Percentiles rank a stretch among this genome's conserved stretches.
Conservation (phyloP, 2,329 filamentous ascomycete genomes). For the Biscogniauxia mediterranea region DNA sequence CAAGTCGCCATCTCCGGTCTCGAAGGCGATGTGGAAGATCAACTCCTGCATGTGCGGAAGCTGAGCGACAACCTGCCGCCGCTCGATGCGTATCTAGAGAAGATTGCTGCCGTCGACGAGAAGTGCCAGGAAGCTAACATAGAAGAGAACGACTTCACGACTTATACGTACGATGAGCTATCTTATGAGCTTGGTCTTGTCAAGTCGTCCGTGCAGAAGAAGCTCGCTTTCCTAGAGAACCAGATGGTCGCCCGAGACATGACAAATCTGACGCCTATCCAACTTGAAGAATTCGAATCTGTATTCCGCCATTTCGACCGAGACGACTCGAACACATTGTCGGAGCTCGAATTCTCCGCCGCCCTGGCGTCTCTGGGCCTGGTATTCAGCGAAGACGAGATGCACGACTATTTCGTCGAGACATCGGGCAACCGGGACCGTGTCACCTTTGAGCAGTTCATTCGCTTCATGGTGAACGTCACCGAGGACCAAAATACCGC, state of each 20-base stretch:
- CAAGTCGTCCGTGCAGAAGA: conserved; percentile 90
- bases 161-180: conserved; percentile 95
- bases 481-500: conserved; percentile 99
- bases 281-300: conserved; percentile 96
- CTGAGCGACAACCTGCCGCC: conserved; percentile 83
- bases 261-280: conserved; percentile 97
- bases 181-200: conserved; percentile 91
- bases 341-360: conserved; percentile 93
- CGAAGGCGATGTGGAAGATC: conserved; percentile 95
- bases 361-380: conserved; percentile 92
- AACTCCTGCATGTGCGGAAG: conserved; percentile 80
- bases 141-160: conserved; percentile 99
- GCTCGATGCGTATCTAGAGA: conserved; percentile 85
- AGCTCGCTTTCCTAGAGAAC: conserved; percentile 94
- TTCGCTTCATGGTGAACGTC: conserved; percentile 98
- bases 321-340: conserved; percentile 83
- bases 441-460: conserved; percentile 98
- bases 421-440: conserved; percentile 76
- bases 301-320: conserved; percentile 98
- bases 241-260: conserved; percentile 98
- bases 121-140: conserved; percentile 97
- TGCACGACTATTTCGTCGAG: conserved; percentile 91
- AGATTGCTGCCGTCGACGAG: conserved; percentile 80
- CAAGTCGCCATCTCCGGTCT: conserved; percentile 94
- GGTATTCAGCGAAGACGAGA: conserved; percentile 96